Conservation (phyloP, 805 yeast genomes). For the Ogataea allantospora region DNA sequence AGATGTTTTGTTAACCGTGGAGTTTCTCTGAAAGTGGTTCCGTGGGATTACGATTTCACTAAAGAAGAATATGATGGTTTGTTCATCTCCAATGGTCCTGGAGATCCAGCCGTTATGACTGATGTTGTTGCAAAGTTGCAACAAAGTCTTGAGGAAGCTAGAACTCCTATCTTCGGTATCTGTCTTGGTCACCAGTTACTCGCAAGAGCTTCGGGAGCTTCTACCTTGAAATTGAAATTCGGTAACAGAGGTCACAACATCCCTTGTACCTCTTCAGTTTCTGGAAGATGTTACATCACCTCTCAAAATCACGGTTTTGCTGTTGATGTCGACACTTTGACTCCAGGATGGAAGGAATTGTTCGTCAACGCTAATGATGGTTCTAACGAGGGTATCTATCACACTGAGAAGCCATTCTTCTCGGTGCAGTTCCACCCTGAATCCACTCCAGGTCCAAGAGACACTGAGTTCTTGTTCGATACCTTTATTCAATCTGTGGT, state of each 20-base stretch:
- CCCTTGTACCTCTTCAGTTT: constrained; percentile 77
- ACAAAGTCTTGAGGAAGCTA: constrained; percentile 56
- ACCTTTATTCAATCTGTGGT: constrained; percentile 81
- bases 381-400: constrained; percentile 97
- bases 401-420: constrained; percentile 82
- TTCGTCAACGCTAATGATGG: constrained; percentile 96
- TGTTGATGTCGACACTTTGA: constrained; percentile 76
- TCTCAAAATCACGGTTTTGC: constrained; percentile 99
- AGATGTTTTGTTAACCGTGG: constrained; percentile 96
- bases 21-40: constrained; percentile 92
- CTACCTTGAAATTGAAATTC: constrained; percentile 86
- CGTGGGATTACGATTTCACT: constrained; percentile 88
- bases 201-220: constrained; percentile 94
- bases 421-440: constrained; percentile 99
- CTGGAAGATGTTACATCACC: constrained; percentile 97
- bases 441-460: constrained; percentile 99
- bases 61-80: constrained; percentile 88
- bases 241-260: constrained; percentile 99
- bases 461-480: constrained; percentile 95
- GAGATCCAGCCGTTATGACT: constrained; percentile 90
- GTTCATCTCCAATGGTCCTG: constrained; percentile 97
- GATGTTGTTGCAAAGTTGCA: constrained; percentile 61
- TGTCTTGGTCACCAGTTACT: constrained; percentile 97
- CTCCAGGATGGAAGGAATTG: constrained; percentile 85
- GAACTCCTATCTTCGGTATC: constrained; percentile 94